These are phyloP conservation scores for Paecilomyces sp. DNA, from an alignment of 2,329 filamentous ascomycete genomes.

Conservation along the genomic window DNA sequence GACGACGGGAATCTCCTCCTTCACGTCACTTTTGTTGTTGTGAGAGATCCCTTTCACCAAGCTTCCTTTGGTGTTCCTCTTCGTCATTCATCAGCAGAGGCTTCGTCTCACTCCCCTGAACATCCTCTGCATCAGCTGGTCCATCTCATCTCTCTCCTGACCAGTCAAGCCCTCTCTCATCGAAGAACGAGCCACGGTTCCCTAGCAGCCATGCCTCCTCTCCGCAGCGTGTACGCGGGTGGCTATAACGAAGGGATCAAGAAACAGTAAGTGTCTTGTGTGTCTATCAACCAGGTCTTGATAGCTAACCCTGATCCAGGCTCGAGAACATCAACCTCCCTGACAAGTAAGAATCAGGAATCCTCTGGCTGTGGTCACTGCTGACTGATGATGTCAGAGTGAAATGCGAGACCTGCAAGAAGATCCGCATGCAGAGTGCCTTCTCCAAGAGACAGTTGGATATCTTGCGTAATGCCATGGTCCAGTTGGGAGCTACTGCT, in stretches of 20 bases:
- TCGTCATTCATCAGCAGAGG: background rate
- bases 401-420: slow-evolving; percentile 41
- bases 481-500: slow-evolving; percentile 7
- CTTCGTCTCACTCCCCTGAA: background rate
- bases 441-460: slow-evolving; percentile 45
- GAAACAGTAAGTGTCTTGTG: slow-evolving; percentile 11
- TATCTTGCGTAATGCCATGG: slow-evolving; percentile 20
- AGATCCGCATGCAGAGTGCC: slow-evolving; percentile 24
- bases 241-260: slow-evolving; percentile 18
- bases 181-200: background rate
- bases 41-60: background rate
- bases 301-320: slow-evolving; percentile 8
- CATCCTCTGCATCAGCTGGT: background rate
- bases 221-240: slow-evolving; percentile 13
- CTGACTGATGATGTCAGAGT: slow-evolving; percentile 27
- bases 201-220: slow-evolving; percentile 7
- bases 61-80: background rate
- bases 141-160: background rate
- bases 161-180: background rate
- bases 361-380: background rate
- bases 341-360: slow-evolving; percentile 19
- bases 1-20: background rate
- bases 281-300: background rate
- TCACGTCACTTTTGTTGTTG: background rate
- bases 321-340: slow-evolving; percentile 20